phyloP scores from a whole-genome alignment of 2,329 filamentous ascomycete genomes.

The Bipolaris bicolor region DNA sequence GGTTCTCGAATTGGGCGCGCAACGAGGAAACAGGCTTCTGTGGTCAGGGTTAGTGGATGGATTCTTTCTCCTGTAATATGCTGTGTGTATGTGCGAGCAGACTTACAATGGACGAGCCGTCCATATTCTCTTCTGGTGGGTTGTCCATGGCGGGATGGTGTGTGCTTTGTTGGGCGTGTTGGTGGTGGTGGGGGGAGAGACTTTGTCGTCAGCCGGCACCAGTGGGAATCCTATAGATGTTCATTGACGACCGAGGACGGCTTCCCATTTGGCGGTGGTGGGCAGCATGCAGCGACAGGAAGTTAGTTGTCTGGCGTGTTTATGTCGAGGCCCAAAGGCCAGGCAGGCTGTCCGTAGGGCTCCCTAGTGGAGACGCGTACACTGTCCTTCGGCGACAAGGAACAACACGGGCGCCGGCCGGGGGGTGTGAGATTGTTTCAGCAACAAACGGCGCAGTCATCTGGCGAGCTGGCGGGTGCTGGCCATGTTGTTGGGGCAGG shows the following conservation, averaged over 20 bases:
- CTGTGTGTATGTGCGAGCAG: not conserved
- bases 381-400: slow-evolving; percentile 27
- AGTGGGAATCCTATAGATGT: slow-evolving; percentile 36
- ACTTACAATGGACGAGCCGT: slow-evolving; percentile 77
- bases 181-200: not conserved
- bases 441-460: slow-evolving; percentile 11
- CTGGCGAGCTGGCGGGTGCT: not conserved
- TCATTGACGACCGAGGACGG: slow-evolving; percentile 39
- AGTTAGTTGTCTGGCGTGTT: not conserved
- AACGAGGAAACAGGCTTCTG: slow-evolving; percentile 84
- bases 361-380: slow-evolving; percentile 29
- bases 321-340: slow-evolving; percentile 1
- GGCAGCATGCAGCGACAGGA: slow-evolving; percentile 27
- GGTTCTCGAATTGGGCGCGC: slow-evolving; percentile 80
- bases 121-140: slow-evolving; percentile 63
- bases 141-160: slow-evolving; percentile 41
- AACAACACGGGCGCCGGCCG: slow-evolving; percentile 24
- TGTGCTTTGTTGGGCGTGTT: not conserved
- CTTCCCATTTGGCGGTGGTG: slow-evolving; percentile 41
- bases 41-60: slow-evolving; percentile 19
- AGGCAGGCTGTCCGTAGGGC: slow-evolving; percentile 10
- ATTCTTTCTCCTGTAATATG: not conserved
- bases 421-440: slow-evolving; percentile 39
- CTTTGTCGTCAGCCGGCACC: slow-evolving; percentile 45
- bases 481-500: slow-evolving; percentile 3